Conservation (phyloP, 345 rosid species). For the Eucalyptus curtisii region DNA sequence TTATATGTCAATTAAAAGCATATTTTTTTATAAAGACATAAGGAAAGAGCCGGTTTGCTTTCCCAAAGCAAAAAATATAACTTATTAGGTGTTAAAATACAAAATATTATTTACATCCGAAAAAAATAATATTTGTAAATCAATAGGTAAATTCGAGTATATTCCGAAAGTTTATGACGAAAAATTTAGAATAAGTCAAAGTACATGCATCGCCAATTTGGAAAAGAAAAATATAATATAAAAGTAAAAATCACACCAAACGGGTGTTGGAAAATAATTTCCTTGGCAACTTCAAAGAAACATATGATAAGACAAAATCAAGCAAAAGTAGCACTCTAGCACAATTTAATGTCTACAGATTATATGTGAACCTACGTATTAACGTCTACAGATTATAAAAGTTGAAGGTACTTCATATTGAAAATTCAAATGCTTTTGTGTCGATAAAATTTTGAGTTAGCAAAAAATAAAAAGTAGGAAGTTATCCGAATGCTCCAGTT, state of each 20-base stretch:
- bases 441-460: background rate
- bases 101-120: no score
- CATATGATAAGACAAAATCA: background rate
- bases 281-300: background rate
- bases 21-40: background rate
- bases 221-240: background rate
- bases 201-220: background rate
- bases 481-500: background rate
- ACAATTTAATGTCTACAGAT: no score
- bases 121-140: background rate
- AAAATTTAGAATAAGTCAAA: background rate
- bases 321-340: background rate
- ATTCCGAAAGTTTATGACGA: background rate
- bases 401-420: background rate
- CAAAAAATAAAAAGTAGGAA: background rate
- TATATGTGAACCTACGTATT: background rate
- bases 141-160: background rate
- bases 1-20: background rate
- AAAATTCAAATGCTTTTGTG: background rate
- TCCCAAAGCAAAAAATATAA: background rate
- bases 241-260: background rate
- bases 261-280: background rate
- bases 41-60: background rate
- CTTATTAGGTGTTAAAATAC: no score
- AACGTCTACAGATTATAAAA: background rate